Evolutionary conservation across 1,284 basidiomycete species (phyloP).

Genomic region (Testicularia cyperi): DNA sequence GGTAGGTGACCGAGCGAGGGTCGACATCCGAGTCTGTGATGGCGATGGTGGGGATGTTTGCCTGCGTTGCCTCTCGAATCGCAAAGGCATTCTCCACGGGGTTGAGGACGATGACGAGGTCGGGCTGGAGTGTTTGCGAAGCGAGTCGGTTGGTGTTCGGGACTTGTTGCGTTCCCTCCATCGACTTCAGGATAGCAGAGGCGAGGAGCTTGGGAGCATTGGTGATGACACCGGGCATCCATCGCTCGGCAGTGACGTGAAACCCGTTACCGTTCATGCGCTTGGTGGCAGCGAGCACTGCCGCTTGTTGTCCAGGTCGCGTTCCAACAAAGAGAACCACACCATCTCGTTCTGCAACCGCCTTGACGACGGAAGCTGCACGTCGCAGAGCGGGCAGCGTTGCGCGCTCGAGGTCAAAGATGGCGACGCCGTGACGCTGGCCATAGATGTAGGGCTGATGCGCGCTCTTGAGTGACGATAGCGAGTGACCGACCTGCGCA

Average conservation of each 20-base stretch:
- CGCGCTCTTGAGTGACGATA: slow-evolving; percentile 78
- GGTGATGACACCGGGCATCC: slow-evolving; percentile 91
- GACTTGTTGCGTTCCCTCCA: slow-evolving; percentile 21
- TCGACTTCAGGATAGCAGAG: slow-evolving; percentile 44
- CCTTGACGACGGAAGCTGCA: slow-evolving; percentile 81
- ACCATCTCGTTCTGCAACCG: slow-evolving; percentile 78
- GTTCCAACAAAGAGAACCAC: slow-evolving; percentile 88
- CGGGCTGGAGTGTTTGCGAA: slow-evolving; percentile 71
- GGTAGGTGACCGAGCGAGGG: slow-evolving; percentile 93
- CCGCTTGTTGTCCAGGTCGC: slow-evolving; percentile 72
- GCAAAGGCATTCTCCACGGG: slow-evolving; percentile 73
- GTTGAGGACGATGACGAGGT: slow-evolving; percentile 85
- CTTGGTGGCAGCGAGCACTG: slow-evolving; percentile 77
- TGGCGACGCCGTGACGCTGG: slow-evolving; percentile 80
- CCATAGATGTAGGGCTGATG: slow-evolving; percentile 95
- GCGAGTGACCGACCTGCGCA: slow-evolving; percentile 88
- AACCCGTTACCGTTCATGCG: slow-evolving; percentile 70
- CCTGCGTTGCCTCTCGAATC: slow-evolving; percentile 61
- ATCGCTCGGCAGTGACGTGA: slow-evolving; percentile 78
- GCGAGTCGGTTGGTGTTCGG: slow-evolving; percentile 61
- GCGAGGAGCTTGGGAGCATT: slow-evolving; percentile 72
- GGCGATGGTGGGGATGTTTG: slow-evolving; percentile 62
- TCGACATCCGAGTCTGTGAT: slow-evolving; percentile 94
- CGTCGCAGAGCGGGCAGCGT: slow-evolving; percentile 88
- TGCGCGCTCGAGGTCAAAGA: slow-evolving; percentile 87